Evolutionary conservation across 2,329 filamentous ascomycete species (phyloP).

Genomic region (Claviceps cyperi): DNA sequence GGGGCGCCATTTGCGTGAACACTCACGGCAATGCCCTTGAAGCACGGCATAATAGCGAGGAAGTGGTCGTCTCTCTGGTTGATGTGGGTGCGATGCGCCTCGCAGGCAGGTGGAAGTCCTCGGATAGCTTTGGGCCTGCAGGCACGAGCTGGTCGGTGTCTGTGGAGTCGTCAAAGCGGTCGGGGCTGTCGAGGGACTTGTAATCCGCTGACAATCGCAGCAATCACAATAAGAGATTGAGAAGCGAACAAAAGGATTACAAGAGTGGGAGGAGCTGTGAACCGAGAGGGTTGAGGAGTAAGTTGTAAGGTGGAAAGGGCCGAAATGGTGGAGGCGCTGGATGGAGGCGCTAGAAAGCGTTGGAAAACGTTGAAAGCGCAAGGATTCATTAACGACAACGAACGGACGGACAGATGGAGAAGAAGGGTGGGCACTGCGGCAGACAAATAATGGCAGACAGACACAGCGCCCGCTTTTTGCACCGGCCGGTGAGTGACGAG

Average conservation of each 20-base stretch:
- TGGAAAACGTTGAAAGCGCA: no score
- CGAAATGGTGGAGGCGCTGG: not conserved
- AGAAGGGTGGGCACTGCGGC: no score
- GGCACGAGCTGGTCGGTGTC: slow-evolving; percentile 2
- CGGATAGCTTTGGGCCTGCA: not conserved
- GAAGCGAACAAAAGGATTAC: not conserved
- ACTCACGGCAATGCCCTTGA: slow-evolving; percentile 96
- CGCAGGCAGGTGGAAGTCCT: not conserved
- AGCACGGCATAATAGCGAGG: slow-evolving; percentile 64
- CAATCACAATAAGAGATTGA: not conserved
- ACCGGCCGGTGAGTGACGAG: no score
- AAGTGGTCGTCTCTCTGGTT: not conserved
- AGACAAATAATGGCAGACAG: no score
- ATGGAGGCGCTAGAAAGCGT: not conserved
- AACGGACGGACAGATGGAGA: no score
- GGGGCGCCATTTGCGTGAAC: slow-evolving; percentile 74
- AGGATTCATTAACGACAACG: no score
- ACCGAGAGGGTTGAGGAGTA: no score
- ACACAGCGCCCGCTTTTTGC: no score
- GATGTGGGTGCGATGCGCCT: not conserved
- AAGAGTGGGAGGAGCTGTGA: no score
- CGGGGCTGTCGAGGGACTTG: not conserved
- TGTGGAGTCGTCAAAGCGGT: not conserved
- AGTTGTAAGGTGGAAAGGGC: no score
- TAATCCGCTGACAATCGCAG: slow-evolving; percentile 5